Percentiles rank a stretch among this genome's conserved stretches.
Evolutionary conservation across 106 monocot species (phyloP).

Genomic region (Dactylorhiza incarnata): DNA sequence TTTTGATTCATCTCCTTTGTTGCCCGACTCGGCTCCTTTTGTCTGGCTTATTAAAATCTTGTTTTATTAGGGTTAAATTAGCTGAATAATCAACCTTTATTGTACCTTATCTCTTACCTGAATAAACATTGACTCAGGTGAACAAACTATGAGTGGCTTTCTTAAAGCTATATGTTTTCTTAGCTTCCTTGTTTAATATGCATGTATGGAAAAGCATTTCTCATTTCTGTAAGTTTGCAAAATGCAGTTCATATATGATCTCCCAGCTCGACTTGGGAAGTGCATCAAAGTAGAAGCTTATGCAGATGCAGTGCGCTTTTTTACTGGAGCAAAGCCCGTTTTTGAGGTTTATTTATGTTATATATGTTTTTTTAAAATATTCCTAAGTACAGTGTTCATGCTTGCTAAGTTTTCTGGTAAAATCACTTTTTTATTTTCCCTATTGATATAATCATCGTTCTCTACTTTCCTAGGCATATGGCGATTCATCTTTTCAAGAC

Average conservation of each 20-base stretch:
- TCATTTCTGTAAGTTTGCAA: constrained; percentile 5
- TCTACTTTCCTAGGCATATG: constrained; percentile 63
- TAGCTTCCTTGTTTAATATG: not conserved
- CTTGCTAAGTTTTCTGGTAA: not conserved
- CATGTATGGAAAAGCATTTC: not conserved
- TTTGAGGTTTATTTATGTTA: constrained; percentile 57
- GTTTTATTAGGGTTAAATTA: not conserved
- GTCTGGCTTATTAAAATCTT: no score
- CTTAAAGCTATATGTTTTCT: not conserved
- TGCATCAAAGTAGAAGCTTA: constrained; percentile 96
- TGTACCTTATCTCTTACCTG: no score
- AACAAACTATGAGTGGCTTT: not conserved
- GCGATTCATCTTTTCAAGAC: constrained; percentile 91
- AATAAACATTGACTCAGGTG: not conserved
- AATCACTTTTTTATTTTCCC: not conserved
- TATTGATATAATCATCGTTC: not conserved
- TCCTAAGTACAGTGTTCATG: not conserved
- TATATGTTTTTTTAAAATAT: not conserved
- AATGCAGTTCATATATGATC: constrained; percentile 96
- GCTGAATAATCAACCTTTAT: no score
- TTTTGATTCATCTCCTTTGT: no score
- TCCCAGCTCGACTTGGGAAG: constrained; percentile 75
- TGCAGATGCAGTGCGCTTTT: constrained; percentile 92
- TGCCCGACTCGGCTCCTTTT: no score
- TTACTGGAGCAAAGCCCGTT: constrained; percentile 90